These are phyloP conservation scores for Vinca minor DNA, from an alignment of 257 asterid species.

Conservation along the genomic window DNA sequence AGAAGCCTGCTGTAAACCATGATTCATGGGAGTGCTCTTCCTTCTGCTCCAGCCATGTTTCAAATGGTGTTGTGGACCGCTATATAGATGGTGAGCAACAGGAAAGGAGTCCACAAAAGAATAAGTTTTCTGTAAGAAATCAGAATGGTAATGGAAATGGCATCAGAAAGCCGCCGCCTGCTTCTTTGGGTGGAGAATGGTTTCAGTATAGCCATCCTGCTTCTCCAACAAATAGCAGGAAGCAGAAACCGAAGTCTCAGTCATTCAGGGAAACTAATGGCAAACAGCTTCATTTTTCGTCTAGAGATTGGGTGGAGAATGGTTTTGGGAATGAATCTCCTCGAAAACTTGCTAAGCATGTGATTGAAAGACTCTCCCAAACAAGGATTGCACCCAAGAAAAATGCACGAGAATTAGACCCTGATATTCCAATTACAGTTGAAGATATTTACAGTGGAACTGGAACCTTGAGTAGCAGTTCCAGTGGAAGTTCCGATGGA, in stretches of 20 bases:
- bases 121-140: conserved; percentile 29
- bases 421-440: conserved; percentile 71
- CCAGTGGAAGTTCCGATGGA: conserved; percentile 45
- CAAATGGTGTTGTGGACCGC: conserved; percentile 74
- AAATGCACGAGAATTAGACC: conserved; percentile 47
- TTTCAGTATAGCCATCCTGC: conserved; percentile 38
- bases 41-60: conserved; percentile 66
- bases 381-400: conserved; percentile 40
- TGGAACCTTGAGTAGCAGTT: conserved; percentile 36
- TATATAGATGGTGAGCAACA: conserved; percentile 90
- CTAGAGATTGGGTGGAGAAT: conserved; percentile 40
- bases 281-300: conserved; percentile 35
- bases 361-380: conserved; percentile 92
- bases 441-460: conserved; percentile 66
- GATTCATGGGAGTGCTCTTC: conserved; percentile 75
- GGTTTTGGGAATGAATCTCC: conserved; percentile 69
- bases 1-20: conserved; percentile 36
- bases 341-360: conserved; percentile 68
- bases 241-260: conserved; percentile 67
- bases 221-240: conserved; percentile 46
- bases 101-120: conserved; percentile 33
- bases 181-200: too few species aligned
- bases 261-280: conserved; percentile 61
- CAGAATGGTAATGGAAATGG: conserved; percentile 37
- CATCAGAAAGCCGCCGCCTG: conserved; percentile 46